These are phyloP conservation scores for Bipolaris gigantea DNA, from an alignment of 2,329 filamentous ascomycete genomes.

Conservation along the genomic window DNA sequence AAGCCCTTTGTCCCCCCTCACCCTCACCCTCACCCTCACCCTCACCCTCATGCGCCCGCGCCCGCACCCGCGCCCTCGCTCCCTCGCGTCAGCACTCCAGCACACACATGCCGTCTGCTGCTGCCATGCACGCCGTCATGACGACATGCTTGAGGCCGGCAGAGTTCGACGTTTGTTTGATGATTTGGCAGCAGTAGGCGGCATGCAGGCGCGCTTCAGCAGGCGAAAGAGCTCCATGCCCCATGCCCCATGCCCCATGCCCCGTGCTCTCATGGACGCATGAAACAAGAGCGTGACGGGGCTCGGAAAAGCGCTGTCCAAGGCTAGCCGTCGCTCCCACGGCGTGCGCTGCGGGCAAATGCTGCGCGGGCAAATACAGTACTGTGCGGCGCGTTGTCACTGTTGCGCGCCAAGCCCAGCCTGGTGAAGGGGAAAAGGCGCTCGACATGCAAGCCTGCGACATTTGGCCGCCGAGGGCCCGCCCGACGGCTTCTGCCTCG, in stretches of 20 bases:
- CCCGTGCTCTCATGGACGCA: slow-evolving; percentile 14
- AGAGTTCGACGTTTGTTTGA: slow-evolving; percentile 36
- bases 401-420: slow-evolving; percentile 23
- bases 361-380: slow-evolving; percentile 14
- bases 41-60: background rate
- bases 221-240: slow-evolving; percentile 9
- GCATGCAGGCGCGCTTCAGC: slow-evolving; percentile 27
- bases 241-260: no score
- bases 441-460: slow-evolving; percentile 21
- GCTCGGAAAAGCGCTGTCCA: slow-evolving; percentile 13
- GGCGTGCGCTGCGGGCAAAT: slow-evolving; percentile 7
- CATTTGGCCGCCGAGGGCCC: slow-evolving; percentile 30
- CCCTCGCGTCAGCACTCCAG: no score
- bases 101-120: background rate
- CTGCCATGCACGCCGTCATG: background rate
- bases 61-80: no score
- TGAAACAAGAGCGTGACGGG: slow-evolving; percentile 43
- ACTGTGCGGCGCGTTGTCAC: slow-evolving; percentile 15
- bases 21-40: background rate
- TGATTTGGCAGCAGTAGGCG: slow-evolving; percentile 40
- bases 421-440: slow-evolving; percentile 20
- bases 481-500: slow-evolving; percentile 12
- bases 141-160: slow-evolving; percentile 27
- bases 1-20: slow-evolving; percentile 13
- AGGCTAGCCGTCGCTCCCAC: slow-evolving; percentile 17